phyloP scores from a whole-genome alignment of 2,329 filamentous ascomycete species.

The Cladosporium sp. region DNA sequence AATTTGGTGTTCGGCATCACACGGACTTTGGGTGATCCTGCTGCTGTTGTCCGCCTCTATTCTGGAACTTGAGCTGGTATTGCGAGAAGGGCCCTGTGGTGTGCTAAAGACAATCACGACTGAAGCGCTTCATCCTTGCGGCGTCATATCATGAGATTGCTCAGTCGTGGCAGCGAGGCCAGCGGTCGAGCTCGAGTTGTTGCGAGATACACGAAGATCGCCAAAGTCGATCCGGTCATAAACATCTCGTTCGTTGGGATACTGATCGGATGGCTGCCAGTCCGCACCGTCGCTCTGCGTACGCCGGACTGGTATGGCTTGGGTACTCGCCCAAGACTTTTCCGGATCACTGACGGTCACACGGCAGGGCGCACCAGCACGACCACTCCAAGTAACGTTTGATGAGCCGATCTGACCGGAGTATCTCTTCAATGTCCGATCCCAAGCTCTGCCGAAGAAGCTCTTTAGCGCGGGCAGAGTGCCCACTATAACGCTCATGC shows the following conservation, averaged over 20 bases:
- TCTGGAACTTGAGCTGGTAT: no score
- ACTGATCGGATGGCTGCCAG: background rate
- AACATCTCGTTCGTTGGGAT: background rate
- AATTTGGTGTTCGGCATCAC: no score
- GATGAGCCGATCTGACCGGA: background rate
- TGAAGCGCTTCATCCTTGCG: background rate
- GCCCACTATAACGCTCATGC: conserved; percentile 9
- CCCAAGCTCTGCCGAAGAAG: conserved; percentile 7
- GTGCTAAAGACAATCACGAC: no score
- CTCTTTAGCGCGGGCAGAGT: conserved; percentile 4
- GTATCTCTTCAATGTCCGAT: background rate
- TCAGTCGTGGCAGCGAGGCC: background rate
- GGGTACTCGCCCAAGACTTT: background rate
- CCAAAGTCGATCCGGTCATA: background rate
- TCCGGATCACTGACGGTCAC: conserved; percentile 5
- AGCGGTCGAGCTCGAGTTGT: background rate
- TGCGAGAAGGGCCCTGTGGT: no score
- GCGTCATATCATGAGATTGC: background rate
- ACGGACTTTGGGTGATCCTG: no score
- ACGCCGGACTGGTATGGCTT: background rate
- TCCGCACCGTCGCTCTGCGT: background rate
- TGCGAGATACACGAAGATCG: background rate
- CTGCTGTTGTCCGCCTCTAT: no score
- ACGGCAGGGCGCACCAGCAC: background rate
- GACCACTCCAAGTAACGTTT: background rate